Conservation (phyloP, 495 filamentous ascomycete species). For the Umbilicaria muhlenbergii region DNA sequence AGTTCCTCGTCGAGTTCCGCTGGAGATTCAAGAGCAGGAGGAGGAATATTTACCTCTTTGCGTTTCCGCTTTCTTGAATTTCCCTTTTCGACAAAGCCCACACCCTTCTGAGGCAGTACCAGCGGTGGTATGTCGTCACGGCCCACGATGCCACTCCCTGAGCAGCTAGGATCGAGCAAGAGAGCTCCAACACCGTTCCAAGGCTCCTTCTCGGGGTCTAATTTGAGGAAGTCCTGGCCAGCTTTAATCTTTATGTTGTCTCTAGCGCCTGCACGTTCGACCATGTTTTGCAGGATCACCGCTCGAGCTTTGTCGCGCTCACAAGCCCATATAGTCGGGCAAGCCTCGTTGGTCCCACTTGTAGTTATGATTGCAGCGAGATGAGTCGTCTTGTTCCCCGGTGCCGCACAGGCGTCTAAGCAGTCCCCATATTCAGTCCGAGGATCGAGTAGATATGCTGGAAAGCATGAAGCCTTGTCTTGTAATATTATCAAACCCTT, state of each 20-base stretch:
- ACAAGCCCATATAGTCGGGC: conserved; percentile 43
- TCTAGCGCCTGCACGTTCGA: conserved; percentile 55
- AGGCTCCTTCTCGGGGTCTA: conserved; percentile 40
- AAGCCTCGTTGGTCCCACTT: conserved; percentile 9
- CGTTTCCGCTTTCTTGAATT: conserved; percentile 21
- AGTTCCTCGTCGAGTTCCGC: not conserved
- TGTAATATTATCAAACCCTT: conserved; percentile 73
- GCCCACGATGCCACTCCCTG: conserved; percentile 84
- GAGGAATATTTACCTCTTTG: conserved; percentile 7
- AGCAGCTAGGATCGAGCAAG: conserved; percentile 84
- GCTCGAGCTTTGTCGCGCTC: conserved; percentile 54
- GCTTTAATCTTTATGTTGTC: conserved; percentile 44
- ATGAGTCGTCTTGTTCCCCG: conserved; percentile 96
- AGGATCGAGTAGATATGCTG: conserved; percentile 66
- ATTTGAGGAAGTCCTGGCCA: conserved; percentile 64
- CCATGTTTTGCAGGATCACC: conserved; percentile 66
- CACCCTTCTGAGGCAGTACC: conserved; percentile 23
- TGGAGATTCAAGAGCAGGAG: too few relatives aligned
- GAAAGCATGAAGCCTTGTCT: conserved; percentile 94
- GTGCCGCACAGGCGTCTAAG: conserved; percentile 82
- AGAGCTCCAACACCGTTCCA: conserved; percentile 51
- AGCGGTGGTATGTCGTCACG: conserved; percentile 58
- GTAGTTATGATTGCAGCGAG: conserved; percentile 53
- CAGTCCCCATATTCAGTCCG: conserved; percentile 46
- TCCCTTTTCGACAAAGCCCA: conserved; percentile 10